Base-by-base conservation (phyloP, 345 rosid genomes). In the Aurinia saxatilis region DNA sequence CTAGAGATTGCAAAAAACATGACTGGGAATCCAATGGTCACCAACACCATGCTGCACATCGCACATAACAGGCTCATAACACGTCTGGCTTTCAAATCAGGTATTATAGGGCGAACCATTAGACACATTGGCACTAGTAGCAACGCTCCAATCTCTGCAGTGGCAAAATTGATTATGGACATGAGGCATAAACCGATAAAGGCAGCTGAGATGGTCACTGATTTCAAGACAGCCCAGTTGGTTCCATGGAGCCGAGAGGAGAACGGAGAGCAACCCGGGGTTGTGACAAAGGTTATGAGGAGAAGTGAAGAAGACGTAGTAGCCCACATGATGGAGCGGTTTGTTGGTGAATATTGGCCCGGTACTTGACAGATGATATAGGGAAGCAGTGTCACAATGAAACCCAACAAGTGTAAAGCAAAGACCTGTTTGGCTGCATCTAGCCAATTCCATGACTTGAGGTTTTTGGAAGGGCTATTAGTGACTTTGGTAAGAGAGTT, bases 151-250 rank as follows among this genome's bases (percentile, higher is more conserved):
- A 93, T 75, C 77, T 90, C 88, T 23, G 97, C 97, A 10, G 88
- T 75, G 12, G 97, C 97, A 50, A 93, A 93, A 73, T 93, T 93
- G 57, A 93, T 84, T 58, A 93, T 74, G 2, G 95, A 93, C 97
- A 93, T 90, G 60, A 93, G 85, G 74, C 84, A 55, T 53, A 90
- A 75, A 47, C 99, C 96, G 29, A 87, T 85, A 81, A 87, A 85
- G 23, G 78, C 79, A 31, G 82, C 79, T 54, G 91, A 75, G 67
- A 90, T 75, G 5, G 96, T 93, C 56, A 77, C 99, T 42, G 99
- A 85, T 76, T 93, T 93, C 71, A 93, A 61, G 61, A 81, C 33
- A 5, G 83, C 75, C 92, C 95, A 87, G 57, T 85, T 73, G 25
- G 77, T 77, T 66, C 65, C 72, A 31, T 75, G 54, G 50, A 33